These are phyloP conservation scores for Trichoderma sp. DNA, from an alignment of 2,329 filamentous ascomycete species.

Conservation along the genomic window DNA sequence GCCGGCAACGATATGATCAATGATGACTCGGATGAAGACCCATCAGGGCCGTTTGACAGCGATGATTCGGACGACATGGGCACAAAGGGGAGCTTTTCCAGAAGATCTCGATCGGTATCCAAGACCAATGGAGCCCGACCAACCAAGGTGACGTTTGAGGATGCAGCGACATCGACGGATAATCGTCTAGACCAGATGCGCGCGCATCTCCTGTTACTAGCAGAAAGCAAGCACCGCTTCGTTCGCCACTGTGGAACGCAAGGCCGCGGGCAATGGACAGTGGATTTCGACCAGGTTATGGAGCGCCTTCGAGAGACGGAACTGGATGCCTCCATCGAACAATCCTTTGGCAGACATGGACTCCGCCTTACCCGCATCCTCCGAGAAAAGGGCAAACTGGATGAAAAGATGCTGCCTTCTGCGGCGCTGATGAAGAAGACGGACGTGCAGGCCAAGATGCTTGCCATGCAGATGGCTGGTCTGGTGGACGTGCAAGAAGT, in stretches of 20 bases:
- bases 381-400: slow-evolving; percentile 83
- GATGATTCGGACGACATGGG: slow-evolving; percentile 34
- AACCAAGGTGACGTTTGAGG: slow-evolving; percentile 51
- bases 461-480: slow-evolving; percentile 80
- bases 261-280: slow-evolving; percentile 72
- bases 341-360: slow-evolving; percentile 72
- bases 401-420: slow-evolving; percentile 83
- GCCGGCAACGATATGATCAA: slow-evolving; percentile 36
- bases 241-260: slow-evolving; percentile 62
- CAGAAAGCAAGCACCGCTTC: slow-evolving; percentile 67
- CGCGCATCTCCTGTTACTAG: slow-evolving; percentile 69
- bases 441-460: slow-evolving; percentile 80
- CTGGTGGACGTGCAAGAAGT: slow-evolving; percentile 92
- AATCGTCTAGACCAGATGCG: slow-evolving; percentile 60
- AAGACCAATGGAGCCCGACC: slow-evolving; percentile 38
- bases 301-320: slow-evolving; percentile 70
- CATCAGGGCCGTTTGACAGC: slow-evolving; percentile 23
- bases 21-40: slow-evolving; percentile 35
- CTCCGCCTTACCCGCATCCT: slow-evolving; percentile 84
- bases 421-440: slow-evolving; percentile 80
- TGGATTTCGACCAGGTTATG: slow-evolving; percentile 76
- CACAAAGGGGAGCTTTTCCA: slow-evolving; percentile 28
- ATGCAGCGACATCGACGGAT: slow-evolving; percentile 39
- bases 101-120: slow-evolving; percentile 26
- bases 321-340: slow-evolving; percentile 76